Base-by-base conservation (phyloP, 306 rosid species). In the Sesbania bispinosa region DNA sequence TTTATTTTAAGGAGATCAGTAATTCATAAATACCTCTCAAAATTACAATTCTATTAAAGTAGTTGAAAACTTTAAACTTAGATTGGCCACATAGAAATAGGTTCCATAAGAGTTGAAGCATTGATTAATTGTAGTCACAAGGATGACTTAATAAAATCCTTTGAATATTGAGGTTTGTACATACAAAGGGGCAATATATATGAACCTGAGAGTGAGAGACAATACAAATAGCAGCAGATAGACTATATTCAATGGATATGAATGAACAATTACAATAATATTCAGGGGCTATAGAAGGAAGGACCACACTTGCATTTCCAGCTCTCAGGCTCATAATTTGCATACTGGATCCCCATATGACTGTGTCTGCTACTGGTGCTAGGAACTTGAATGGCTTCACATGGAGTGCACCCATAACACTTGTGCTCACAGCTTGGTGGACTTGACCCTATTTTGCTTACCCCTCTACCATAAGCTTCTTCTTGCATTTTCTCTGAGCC, bases 251-350 rank as follows among this genome's bases (percentile, higher is more conserved):
- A 39, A 54, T 51, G 50, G 38, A 21, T 52, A 62, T 50, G 43
- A 30, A 62, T 50, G 43, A 30, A 53, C 10, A 30, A 11, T 32
- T 2, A 38, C 10, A 23, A 11, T n/a, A 26, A 5, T 0, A 16
- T 43, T 84, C 86, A 93, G 1, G 99, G 99, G 69, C 83, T 85
- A 66, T 91, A 94, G 69, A 89, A 71, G 24, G 86, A 80, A 54
- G 92, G 93, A 29, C 99, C 99, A 70, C 99, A 94, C 82, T 94
- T 90, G 93, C 99, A 94, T 88, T 91, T 91, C 99, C 99, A 94
- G 62, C 94, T 88, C 78, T 91, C 99, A 1, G 99, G 99, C 67
- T 91, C 97, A 67, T 94, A 94, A 65, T 94, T 94, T 43, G 99
- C 76, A 20, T 91, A 91, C 47, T 89, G 86, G 41, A 89, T 32